Percentiles rank a stretch among this genome's conserved stretches.
Conservation (phyloP, 768 basidiomycete genomes). For the Panaeolus cyanescens region DNA sequence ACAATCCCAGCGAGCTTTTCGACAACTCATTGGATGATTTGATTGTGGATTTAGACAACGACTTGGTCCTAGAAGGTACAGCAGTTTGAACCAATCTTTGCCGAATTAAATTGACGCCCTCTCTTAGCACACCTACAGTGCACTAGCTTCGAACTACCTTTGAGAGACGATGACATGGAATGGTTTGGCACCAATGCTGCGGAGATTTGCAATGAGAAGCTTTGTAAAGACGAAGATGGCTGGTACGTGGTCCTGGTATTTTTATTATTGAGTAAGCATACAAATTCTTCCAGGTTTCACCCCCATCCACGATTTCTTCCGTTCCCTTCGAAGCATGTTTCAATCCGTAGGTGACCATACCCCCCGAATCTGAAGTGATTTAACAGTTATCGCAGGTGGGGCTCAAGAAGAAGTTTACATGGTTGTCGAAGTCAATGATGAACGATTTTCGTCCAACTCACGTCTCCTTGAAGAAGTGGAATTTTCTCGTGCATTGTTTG, state of each 20-base stretch:
- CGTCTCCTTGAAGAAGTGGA: conserved; percentile 81
- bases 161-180: conserved; percentile 59
- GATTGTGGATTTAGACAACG: conserved; percentile 71
- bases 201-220: conserved; percentile 59
- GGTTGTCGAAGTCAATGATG: conserved; percentile 63
- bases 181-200: conserved; percentile 73
- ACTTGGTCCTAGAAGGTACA: conserved; percentile 67
- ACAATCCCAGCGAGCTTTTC: conserved; percentile 72
- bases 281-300: conserved; percentile 63
- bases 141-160: conserved; percentile 84
- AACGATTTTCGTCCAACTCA: conserved; percentile 27
- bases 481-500: conserved; percentile 80
- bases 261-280: not conserved
- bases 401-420: conserved; percentile 78
- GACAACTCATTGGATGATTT: conserved; percentile 63
- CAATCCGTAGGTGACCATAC: conserved; percentile 53
- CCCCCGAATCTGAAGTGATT: not conserved
- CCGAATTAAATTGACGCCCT: conserved; percentile 16
- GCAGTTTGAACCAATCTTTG: not conserved
- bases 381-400: conserved; percentile 40
- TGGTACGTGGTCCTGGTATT: conserved; percentile 53
- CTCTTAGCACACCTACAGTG: conserved; percentile 75
- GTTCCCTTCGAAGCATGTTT: conserved; percentile 69
- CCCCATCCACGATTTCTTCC: conserved; percentile 80
- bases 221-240: conserved; percentile 74